A percentile compares a stretch with the other conserved stretches of the same genome.
Evolutionary conservation across 108 stramenopile genomes (phyloP).

Genomic region (Bacterosira constricta): DNA sequence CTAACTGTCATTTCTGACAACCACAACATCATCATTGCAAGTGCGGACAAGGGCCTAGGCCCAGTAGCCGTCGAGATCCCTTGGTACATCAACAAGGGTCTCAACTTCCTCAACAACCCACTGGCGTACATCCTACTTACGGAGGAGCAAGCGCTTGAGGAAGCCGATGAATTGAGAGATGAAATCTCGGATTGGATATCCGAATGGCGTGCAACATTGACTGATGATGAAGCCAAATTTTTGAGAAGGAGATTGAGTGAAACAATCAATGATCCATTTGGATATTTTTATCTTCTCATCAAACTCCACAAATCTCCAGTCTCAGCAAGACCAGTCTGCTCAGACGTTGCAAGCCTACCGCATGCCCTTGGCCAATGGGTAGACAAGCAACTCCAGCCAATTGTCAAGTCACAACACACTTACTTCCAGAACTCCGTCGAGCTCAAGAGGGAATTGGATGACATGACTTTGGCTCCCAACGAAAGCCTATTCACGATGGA

Average conservation of each 20-base stretch:
- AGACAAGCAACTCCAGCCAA: background rate
- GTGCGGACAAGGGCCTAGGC: background rate
- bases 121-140: background rate
- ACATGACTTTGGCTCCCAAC: slow-evolving; percentile 2
- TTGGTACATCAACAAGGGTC: background rate
- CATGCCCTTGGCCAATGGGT: slow-evolving; percentile 30
- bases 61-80: no score
- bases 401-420: background rate
- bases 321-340: slow-evolving; percentile 5
- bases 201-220: background rate
- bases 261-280: background rate
- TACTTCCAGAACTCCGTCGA: slow-evolving; percentile 16
- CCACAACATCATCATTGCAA: background rate
- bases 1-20: background rate
- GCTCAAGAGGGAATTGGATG: background rate
- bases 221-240: background rate
- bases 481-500: slow-evolving; percentile 13
- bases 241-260: background rate
- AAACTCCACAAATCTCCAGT: slow-evolving; percentile 12
- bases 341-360: slow-evolving; percentile 1
- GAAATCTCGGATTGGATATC: background rate
- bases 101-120: background rate
- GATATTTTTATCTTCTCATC: slow-evolving; percentile 11
- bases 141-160: background rate
- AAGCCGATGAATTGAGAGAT: background rate